Conservation (phyloP, 768 basidiomycete genomes). For the Dictyophora rubrovolvata region DNA sequence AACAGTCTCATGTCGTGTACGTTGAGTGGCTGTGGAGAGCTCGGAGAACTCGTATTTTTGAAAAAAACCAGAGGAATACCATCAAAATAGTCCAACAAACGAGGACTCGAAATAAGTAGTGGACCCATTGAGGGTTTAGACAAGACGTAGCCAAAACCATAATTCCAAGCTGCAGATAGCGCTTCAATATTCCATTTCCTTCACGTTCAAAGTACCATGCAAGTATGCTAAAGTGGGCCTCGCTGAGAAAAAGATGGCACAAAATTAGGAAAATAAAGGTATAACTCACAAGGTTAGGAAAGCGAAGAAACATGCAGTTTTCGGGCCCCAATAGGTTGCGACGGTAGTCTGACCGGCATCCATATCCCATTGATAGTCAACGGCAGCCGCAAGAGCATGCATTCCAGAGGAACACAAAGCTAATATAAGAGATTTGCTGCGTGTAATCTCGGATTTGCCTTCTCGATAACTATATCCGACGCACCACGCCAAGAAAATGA, state of each 20-base stretch:
- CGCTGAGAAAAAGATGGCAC: background rate
- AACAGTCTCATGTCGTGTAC: too few relatives aligned
- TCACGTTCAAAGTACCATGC: background rate
- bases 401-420: constrained; percentile 11
- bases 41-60: background rate
- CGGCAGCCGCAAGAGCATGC: constrained; percentile 13
- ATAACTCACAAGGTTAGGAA: constrained; percentile 11
- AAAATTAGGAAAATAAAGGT: background rate
- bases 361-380: constrained; percentile 12
- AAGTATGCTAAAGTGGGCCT: background rate
- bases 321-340: constrained; percentile 9
- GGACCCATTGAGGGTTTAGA: constrained; percentile 8
- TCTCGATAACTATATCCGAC: constrained; percentile 10
- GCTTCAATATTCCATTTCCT: constrained; percentile 2
- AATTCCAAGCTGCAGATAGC: constrained; percentile 8
- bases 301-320: constrained; percentile 5
- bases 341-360: constrained; percentile 12
- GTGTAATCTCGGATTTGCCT: background rate
- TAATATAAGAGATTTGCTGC: constrained; percentile 7
- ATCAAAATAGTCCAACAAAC: constrained; percentile 13
- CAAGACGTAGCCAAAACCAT: constrained; percentile 7
- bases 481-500: constrained; percentile 12
- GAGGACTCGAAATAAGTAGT: constrained; percentile 9
- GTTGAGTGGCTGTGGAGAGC: too few relatives aligned
- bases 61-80: constrained; percentile 12